phyloP scores from a whole-genome alignment of 2,329 filamentous ascomycete species.

The Fusarium sp. region DNA sequence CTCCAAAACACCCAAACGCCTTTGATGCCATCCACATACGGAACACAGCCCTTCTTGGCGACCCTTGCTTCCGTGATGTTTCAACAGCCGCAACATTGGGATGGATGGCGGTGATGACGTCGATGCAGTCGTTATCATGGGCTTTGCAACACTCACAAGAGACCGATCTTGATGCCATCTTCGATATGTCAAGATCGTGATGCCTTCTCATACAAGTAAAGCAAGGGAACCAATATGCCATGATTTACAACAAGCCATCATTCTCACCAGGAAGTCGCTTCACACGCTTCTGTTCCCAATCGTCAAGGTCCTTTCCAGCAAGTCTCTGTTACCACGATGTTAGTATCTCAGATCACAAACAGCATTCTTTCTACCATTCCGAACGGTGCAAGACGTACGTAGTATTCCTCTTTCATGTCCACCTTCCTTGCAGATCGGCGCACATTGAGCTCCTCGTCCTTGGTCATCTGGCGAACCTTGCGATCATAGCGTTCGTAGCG shows the following conservation, averaged over 20 bases:
- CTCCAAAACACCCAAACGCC: constrained; percentile 31
- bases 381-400: constrained; percentile 66
- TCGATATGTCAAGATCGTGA: constrained; percentile 5
- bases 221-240: constrained; percentile 21
- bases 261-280: constrained; percentile 89
- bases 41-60: constrained; percentile 17
- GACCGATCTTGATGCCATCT: constrained; percentile 12
- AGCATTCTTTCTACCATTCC: constrained; percentile 3
- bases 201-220: constrained; percentile 19
- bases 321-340: constrained; percentile 44
- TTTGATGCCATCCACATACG: constrained; percentile 25
- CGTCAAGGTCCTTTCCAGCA: constrained; percentile 87
- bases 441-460: constrained; percentile 87
- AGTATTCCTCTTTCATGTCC: constrained; percentile 87
- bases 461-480: constrained; percentile 84
- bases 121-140: constrained; percentile 7
- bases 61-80: constrained; percentile 29
- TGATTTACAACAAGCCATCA: constrained; percentile 74
- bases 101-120: constrained; percentile 12
- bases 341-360: constrained; percentile 13
- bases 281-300: constrained; percentile 97
- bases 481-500: constrained; percentile 94
- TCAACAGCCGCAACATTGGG: neutral
- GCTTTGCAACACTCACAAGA: constrained; percentile 7
- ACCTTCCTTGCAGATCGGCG: constrained; percentile 76